These are phyloP conservation scores for Aspergillus udagawae DNA, from an alignment of 2,329 filamentous ascomycete species.

Conservation along the genomic window DNA sequence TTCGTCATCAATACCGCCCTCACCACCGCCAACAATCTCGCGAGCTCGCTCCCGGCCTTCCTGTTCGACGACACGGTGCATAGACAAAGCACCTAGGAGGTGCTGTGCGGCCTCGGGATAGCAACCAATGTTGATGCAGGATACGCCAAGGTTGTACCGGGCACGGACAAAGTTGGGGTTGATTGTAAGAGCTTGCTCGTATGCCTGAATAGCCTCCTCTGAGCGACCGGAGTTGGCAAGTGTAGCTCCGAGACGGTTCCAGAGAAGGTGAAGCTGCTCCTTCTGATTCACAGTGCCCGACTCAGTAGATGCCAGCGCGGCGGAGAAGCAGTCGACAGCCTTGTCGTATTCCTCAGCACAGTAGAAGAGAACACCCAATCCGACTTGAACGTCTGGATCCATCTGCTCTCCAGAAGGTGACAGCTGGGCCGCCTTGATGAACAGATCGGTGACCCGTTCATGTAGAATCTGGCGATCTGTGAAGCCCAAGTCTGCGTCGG, in stretches of 20 bases:
- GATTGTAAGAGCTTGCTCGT: slow-evolving; percentile 84
- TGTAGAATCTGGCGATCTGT: slow-evolving; percentile 88
- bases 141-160: slow-evolving; percentile 92
- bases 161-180: slow-evolving; percentile 96
- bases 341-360: slow-evolving; percentile 97
- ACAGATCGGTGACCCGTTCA: slow-evolving; percentile 82
- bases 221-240: slow-evolving; percentile 89
- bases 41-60: slow-evolving; percentile 78
- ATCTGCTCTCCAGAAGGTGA: slow-evolving; percentile 90
- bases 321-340: slow-evolving; percentile 95
- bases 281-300: slow-evolving; percentile 77
- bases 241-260: slow-evolving; percentile 95
- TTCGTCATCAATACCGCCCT: slow-evolving; percentile 57
- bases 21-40: slow-evolving; percentile 67
- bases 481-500: slow-evolving; percentile 82
- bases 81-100: slow-evolving; percentile 82
- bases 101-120: slow-evolving; percentile 90
- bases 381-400: slow-evolving; percentile 98
- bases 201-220: slow-evolving; percentile 95
- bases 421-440: slow-evolving; percentile 87
- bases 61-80: slow-evolving; percentile 91
- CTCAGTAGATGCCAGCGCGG: slow-evolving; percentile 82
- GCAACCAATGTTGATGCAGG: slow-evolving; percentile 96
- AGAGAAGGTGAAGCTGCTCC: slow-evolving; percentile 86
- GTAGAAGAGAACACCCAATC: slow-evolving; percentile 94